A percentile compares a stretch with the other conserved stretches of the same genome.
These are phyloP conservation scores for Jamesozyma rosinii DNA, from an alignment of 805 yeast species.

Conservation along the genomic window DNA sequence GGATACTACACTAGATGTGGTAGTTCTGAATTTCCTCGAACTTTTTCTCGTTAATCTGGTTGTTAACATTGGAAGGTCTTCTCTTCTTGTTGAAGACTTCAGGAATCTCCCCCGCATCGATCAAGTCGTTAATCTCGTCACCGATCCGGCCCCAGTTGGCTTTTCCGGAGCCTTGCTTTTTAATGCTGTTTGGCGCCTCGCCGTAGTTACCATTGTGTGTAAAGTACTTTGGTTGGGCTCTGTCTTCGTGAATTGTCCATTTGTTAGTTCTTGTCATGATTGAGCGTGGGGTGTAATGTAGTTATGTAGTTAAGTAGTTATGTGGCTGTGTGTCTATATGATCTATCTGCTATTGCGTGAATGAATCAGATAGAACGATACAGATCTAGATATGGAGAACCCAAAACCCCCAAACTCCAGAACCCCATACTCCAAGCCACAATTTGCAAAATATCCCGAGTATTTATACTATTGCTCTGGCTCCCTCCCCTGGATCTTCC, in stretches of 20 bases:
- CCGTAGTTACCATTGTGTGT: conserved; percentile 68
- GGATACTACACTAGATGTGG: conserved; percentile 3
- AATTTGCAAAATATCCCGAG: too few relatives aligned
- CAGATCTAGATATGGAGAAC: too few relatives aligned
- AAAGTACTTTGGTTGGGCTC: conserved; percentile 59
- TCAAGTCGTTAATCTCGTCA: conserved; percentile 61
- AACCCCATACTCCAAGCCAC: too few relatives aligned
- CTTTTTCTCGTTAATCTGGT: conserved; percentile 35
- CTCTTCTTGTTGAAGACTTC: conserved; percentile 38
- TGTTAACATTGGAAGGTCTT: conserved; percentile 41
- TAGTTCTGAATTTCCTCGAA: conserved; percentile 16
- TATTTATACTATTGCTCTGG: too few relatives aligned
- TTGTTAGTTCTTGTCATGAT: conserved; percentile 70
- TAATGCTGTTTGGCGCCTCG: conserved; percentile 64
- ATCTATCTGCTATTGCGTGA: too few relatives aligned
- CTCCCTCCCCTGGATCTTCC: too few relatives aligned
- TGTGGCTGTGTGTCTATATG: too few relatives aligned
- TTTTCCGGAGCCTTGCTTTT: conserved; percentile 79
- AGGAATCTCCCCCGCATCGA: conserved; percentile 48
- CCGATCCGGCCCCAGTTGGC: conserved; percentile 82
- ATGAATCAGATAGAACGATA: too few relatives aligned
- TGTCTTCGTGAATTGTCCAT: conserved; percentile 58
- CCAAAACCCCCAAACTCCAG: too few relatives aligned
- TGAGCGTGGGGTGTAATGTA: too few relatives aligned
- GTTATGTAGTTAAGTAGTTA: too few relatives aligned